phyloP scores from a whole-genome alignment of 75 land plant genomes.

The Pinus albicaulis region DNA sequence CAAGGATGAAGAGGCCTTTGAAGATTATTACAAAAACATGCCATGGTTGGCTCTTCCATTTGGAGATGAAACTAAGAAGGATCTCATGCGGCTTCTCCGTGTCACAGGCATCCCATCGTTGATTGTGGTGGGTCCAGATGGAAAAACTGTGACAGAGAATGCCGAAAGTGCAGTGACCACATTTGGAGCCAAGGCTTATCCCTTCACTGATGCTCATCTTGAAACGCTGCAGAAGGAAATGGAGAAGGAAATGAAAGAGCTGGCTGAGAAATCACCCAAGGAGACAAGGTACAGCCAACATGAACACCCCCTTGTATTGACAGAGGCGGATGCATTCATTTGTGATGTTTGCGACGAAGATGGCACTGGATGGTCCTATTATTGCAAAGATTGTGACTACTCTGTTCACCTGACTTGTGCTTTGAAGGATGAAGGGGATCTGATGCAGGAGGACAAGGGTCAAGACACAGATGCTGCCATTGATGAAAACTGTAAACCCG shows the following conservation, averaged over 20 bases:
- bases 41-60: conserved; percentile 78
- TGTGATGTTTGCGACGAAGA: conserved; percentile 44
- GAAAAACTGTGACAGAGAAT: conserved; percentile 45
- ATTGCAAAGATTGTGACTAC: conserved; percentile 38
- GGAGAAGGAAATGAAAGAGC: conserved; percentile 21
- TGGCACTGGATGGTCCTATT: conserved; percentile 36
- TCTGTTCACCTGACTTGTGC: conserved; percentile 45
- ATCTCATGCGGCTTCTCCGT: conserved; percentile 32
- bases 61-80: conserved; percentile 40
- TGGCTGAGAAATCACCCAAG: conserved; percentile 29
- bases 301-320: conserved; percentile 35
- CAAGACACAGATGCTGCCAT: not conserved
- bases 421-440: not conserved
- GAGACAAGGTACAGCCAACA: conserved; percentile 24
- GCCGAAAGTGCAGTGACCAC: conserved; percentile 24
- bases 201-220: conserved; percentile 46
- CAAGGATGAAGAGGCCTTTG: conserved; percentile 49
- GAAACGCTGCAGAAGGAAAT: conserved; percentile 9
- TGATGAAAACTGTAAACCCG: not conserved
- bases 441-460: not conserved
- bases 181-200: conserved; percentile 58
- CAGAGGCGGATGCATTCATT: conserved; percentile 2
- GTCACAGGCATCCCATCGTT: conserved; percentile 53
- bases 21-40: conserved; percentile 48
- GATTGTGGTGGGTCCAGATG: conserved; percentile 56